Conservation (phyloP, 1,284 basidiomycete species). For the Irpex sp. region DNA sequence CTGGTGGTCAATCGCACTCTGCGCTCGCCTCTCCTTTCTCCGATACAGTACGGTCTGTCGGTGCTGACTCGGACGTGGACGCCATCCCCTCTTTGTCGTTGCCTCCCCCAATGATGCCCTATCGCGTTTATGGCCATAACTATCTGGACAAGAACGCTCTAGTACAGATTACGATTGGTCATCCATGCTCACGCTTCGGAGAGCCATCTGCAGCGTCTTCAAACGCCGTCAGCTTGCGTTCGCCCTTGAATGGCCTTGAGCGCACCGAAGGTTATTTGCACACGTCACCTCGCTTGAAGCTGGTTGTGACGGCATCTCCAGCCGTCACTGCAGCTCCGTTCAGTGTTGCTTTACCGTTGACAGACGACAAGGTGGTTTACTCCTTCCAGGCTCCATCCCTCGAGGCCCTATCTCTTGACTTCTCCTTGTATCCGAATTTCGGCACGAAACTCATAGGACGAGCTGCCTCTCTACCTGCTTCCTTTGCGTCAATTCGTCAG, state of each 20-base stretch:
- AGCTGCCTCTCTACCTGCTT: constrained; percentile 81
- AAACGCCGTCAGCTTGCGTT: constrained; percentile 59
- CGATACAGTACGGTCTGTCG: constrained; percentile 30
- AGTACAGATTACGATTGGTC: constrained; percentile 87
- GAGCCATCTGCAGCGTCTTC: constrained; percentile 22
- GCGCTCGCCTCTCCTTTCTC: constrained; percentile 28
- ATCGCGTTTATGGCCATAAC: constrained; percentile 87
- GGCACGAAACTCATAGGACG: constrained; percentile 98
- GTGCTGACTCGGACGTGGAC: constrained; percentile 75
- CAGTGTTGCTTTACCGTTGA: constrained; percentile 82
- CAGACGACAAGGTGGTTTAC: constrained; percentile 80
- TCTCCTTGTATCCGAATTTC: constrained; percentile 97
- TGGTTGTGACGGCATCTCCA: constrained; percentile 86
- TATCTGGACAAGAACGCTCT: constrained; percentile 88
- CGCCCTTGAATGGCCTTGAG: constrained; percentile 63
- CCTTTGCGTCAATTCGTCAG: constrained; percentile 61
- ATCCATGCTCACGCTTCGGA: constrained; percentile 39
- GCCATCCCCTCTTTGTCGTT: constrained; percentile 91
- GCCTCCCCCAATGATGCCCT: constrained; percentile 97
- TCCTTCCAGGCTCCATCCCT: constrained; percentile 84
- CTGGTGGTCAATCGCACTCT: constrained; percentile 14
- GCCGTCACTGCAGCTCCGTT: constrained; percentile 85
- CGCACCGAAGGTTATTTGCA: constrained; percentile 60
- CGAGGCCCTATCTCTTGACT: constrained; percentile 80
- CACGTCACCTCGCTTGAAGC: constrained; percentile 82